Percentiles rank a stretch among this genome's conserved stretches.
These are phyloP conservation scores for Gnomoniopsis smithogilvyi DNA, from an alignment of 2,329 filamentous ascomycete species.

Conservation along the genomic window DNA sequence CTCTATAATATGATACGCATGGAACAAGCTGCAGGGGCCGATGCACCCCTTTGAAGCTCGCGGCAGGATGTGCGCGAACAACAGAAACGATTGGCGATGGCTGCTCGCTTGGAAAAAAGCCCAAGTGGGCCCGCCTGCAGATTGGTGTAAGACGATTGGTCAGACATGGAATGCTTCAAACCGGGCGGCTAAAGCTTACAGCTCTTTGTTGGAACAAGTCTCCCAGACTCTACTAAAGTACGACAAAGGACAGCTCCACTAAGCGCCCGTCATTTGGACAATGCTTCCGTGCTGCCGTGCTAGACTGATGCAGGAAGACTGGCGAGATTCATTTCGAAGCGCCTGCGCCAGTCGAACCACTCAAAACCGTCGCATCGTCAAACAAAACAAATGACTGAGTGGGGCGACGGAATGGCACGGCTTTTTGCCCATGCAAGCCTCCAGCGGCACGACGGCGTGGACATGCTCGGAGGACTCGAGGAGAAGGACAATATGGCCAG, in stretches of 20 bases:
- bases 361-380: constrained; percentile 9
- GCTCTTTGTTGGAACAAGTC: neutral
- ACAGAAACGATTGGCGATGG: constrained; percentile 13
- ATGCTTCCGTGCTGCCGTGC: neutral
- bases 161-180: constrained; percentile 3
- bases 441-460: neutral
- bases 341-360: constrained; percentile 17
- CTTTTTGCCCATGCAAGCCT: neutral
- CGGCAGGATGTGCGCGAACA: constrained; percentile 4
- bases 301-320: constrained; percentile 5
- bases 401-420: neutral
- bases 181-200: constrained; percentile 2
- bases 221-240: too few relatives aligned
- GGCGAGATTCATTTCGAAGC: constrained; percentile 16
- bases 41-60: neutral
- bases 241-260: neutral
- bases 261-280: constrained; percentile 14
- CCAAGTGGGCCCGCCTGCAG: neutral
- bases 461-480: neutral
- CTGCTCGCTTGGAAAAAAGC: constrained; percentile 6
- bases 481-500: too few relatives aligned
- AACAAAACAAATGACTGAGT: constrained; percentile 3
- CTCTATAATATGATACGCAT: neutral
- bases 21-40: constrained; percentile 13
- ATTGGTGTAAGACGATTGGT: neutral